Conservation (phyloP, 2,329 filamentous ascomycete genomes). For the Aureobasidium namibiae region DNA sequence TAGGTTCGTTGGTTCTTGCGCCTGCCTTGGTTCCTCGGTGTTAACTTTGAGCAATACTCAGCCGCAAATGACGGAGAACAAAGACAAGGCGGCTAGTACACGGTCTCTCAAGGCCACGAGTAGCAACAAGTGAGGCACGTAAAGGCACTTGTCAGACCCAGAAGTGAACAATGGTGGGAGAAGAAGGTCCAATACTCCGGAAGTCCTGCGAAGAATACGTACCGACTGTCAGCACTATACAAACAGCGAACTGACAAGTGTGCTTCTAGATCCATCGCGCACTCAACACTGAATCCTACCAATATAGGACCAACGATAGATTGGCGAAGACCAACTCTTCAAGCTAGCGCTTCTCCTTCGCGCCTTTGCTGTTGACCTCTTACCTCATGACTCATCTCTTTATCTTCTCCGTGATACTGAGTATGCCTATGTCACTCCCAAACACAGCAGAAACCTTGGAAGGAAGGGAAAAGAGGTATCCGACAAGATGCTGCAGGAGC, state of each 20-base stretch:
- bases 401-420: neutral
- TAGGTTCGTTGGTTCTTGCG: no score
- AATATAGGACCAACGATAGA: neutral
- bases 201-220: neutral
- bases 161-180: neutral
- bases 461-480: neutral
- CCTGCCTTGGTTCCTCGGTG: no score
- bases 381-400: neutral
- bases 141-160: neutral
- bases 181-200: neutral
- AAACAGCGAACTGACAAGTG: neutral
- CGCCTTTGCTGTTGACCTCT: no score
- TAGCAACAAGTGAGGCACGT: no score
- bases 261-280: neutral
- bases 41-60: no score
- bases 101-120: no score
- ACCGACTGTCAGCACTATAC: neutral
- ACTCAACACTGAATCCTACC: neutral
- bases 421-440: neutral
- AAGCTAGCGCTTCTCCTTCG: neutral
- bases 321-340: neutral
- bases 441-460: neutral
- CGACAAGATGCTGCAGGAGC: neutral
- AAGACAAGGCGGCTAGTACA: no score
- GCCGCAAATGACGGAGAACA: no score